These are phyloP conservation scores for Aspergillus homomorphus DNA, from an alignment of 495 filamentous ascomycete genomes.

Conservation along the genomic window DNA sequence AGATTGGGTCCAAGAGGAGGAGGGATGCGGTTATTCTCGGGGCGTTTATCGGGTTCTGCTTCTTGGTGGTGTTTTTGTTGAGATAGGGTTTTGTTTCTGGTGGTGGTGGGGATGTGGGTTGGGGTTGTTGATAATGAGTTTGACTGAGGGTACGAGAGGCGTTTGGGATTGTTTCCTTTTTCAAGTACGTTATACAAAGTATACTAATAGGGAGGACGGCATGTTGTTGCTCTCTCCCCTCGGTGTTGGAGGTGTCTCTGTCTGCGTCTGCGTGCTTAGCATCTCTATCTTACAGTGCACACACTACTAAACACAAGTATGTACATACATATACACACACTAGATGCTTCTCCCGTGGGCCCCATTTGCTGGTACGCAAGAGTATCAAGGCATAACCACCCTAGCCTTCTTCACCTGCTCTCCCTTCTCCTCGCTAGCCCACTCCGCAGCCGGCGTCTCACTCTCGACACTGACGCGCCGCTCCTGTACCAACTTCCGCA, in stretches of 20 bases:
- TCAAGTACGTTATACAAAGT: conserved; percentile 15
- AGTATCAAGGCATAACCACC: conserved; percentile 17
- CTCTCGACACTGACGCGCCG: conserved; percentile 28
- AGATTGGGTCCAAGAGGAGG: conserved; percentile 93
- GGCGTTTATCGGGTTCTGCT: conserved; percentile 84
- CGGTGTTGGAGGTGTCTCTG: neutral
- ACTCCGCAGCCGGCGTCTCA: conserved; percentile 21
- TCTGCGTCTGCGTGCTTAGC: neutral
- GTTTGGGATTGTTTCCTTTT: conserved; percentile 12
- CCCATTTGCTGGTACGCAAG: neutral
- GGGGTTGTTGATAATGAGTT: neutral
- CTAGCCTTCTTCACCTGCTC: conserved; percentile 17
- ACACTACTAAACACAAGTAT: conserved; percentile 6
- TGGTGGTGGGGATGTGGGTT: conserved; percentile 10
- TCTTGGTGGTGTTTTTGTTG: conserved; percentile 82
- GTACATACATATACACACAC: conserved; percentile 22
- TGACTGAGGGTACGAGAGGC: conserved; percentile 9
- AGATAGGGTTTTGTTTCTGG: conserved; percentile 43
- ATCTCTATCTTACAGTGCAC: conserved; percentile 3
- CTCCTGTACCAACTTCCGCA: conserved; percentile 67
- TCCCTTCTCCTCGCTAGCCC: conserved; percentile 8
- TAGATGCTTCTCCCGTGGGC: conserved; percentile 4
- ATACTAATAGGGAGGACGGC: neutral
- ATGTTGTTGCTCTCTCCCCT: neutral
- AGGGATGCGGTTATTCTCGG: conserved; percentile 93